Conservation (phyloP, 352 stramenopile species). For the Pythium rishiriense region DNA sequence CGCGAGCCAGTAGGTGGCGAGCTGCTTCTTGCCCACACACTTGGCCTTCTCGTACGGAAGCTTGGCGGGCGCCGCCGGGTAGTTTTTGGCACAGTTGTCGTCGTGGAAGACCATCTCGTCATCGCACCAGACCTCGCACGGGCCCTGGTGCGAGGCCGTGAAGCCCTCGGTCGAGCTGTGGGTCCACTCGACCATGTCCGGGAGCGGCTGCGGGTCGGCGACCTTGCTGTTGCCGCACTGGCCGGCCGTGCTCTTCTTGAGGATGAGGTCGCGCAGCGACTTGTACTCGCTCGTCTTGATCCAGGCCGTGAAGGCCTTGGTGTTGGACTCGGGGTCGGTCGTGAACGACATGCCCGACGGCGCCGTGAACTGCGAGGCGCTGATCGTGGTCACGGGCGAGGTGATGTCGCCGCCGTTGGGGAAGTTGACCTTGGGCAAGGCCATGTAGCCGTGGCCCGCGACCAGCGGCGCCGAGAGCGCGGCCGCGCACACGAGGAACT, state of each 20-base stretch:
- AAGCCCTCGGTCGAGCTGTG: conserved; percentile 18
- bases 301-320: conserved; percentile 10
- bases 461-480: conserved; percentile 18
- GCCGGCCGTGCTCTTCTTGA: conserved; percentile 1
- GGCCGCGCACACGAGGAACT: conserved; percentile 7
- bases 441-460: conserved; percentile 21
- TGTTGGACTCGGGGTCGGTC: conserved; percentile 10
- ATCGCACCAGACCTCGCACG: conserved; percentile 28
- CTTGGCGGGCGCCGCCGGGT: background rate
- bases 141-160: conserved; percentile 22
- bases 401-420: conserved; percentile 3
- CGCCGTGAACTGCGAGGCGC: conserved; percentile 5
- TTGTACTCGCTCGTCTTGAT: conserved; percentile 23
- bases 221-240: background rate
- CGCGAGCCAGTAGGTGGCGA: conserved; percentile 31
- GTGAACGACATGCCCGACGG: conserved; percentile 10
- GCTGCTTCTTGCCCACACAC: conserved; percentile 31
- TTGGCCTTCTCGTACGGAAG: conserved; percentile 27
- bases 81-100: conserved; percentile 20
- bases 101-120: conserved; percentile 15
- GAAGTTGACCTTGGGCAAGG: conserved; percentile 1
- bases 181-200: conserved; percentile 16
- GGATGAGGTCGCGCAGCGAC: conserved; percentile 21
- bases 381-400: conserved; percentile 5
- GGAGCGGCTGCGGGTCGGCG: conserved; percentile 3